Base-by-base conservation (phyloP, 1,284 basidiomycete species). In the Athelia sp. region DNA sequence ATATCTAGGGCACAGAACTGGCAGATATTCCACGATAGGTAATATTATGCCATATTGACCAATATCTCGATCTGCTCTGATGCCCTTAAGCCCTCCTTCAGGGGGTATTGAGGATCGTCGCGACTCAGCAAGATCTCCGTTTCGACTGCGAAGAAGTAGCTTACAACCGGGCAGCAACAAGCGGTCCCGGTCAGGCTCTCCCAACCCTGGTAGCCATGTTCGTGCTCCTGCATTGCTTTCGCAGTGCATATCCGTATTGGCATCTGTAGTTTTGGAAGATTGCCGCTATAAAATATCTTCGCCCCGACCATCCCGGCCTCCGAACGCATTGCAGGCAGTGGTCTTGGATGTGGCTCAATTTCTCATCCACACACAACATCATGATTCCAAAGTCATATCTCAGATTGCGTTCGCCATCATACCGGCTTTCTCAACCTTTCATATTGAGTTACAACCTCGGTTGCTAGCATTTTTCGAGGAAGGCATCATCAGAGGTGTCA, bases 361-460 rank as follows among this genome's bases (percentile, higher is more conserved):
- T 54, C 70, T 89, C 32, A 60, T 81, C 14, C 70, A 79, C 53
- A 66, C 69, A 24, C 77, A 84, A 55, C 68, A 70, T 11, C 67
- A 74, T 53, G 75, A 80, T 52, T 71, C 81, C 2, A 66, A 71
- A 45, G 67, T 80, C 26, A 64, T 81, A 26, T 76, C 78, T 4
- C 74, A 78, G 44, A 76, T 89, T 50, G 81, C 75, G 1, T 76
- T 79, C 52, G 79, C 81, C 10, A 63, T 87, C 46, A 74, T 87
- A 26, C 84, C 84, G 4, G 83, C 85, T 0, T 87, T 89, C 56
- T 67, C 72, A 14, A 81, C 82, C 34, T 89, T 87, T 62, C 72
- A 65, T 14, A 58, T 64, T 29, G 74, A 74, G 53, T 82, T 87
- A 78, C 73, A 81, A 54, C 60, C 68, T 13, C 74, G 81, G 2